These are phyloP conservation scores for Diplocarpon rosae DNA, from an alignment of 2,329 filamentous ascomycete genomes.

Conservation along the genomic window DNA sequence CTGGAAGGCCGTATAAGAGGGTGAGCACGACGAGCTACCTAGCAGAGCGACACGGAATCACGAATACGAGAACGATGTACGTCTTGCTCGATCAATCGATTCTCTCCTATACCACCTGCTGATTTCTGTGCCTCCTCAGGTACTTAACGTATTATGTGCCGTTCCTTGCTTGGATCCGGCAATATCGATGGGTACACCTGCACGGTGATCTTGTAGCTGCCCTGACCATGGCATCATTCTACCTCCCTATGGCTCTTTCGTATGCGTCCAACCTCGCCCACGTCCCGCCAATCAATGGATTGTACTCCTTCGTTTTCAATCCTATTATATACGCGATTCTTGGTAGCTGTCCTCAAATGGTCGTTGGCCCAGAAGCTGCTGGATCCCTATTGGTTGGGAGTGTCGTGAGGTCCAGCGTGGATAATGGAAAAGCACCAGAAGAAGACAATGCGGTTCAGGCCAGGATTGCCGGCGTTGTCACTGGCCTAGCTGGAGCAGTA, in stretches of 20 bases:
- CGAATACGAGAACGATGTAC: slow-evolving; percentile 63
- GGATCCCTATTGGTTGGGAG: slow-evolving; percentile 84
- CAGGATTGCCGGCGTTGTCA: slow-evolving; percentile 76
- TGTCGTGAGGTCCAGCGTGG: slow-evolving; percentile 69
- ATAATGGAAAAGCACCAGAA: slow-evolving; percentile 51
- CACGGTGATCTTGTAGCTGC: slow-evolving; percentile 81
- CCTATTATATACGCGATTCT: slow-evolving; percentile 84
- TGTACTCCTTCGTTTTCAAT: slow-evolving; percentile 90
- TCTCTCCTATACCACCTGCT: slow-evolving; percentile 5
- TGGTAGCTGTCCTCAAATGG: slow-evolving; percentile 84
- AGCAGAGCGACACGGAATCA: slow-evolving; percentile 62
- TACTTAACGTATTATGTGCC: slow-evolving; percentile 92
- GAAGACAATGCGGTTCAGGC: slow-evolving; percentile 60
- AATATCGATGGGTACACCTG: slow-evolving; percentile 75
- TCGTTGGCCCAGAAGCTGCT: slow-evolving; percentile 89
- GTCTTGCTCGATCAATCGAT: slow-evolving; percentile 20
- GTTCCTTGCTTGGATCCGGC: slow-evolving; percentile 77
- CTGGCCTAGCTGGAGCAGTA: slow-evolving; percentile 76
- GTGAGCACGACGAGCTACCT: slow-evolving; percentile 64
- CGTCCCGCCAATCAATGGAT: slow-evolving; percentile 82
- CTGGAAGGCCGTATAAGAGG: slow-evolving; percentile 37
- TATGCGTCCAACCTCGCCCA: slow-evolving; percentile 88
- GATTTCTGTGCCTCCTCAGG: slow-evolving; percentile 33
- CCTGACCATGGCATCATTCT: slow-evolving; percentile 95
- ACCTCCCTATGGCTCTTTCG: slow-evolving; percentile 93